A percentile compares a stretch with the other conserved stretches of the same genome.
Evolutionary conservation across 2,329 filamentous ascomycete genomes (phyloP).

Genomic region (Talaromyces rugulosus): DNA sequence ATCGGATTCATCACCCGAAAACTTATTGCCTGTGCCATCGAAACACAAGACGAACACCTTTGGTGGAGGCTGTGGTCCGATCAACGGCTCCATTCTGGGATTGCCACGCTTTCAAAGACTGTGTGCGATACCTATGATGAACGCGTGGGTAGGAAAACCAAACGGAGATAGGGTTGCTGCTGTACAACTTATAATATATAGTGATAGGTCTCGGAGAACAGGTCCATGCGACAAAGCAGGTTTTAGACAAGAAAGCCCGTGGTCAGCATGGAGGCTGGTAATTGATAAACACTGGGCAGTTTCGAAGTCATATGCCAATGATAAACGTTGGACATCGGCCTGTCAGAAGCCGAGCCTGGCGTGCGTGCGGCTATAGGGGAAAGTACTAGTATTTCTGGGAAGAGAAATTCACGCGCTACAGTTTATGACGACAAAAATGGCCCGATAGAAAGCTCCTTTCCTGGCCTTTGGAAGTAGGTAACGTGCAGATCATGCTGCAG

Average conservation of each 20-base stretch:
- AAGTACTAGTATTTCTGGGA: neutral
- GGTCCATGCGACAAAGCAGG: neutral
- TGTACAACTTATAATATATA: neutral
- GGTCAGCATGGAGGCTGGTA: neutral
- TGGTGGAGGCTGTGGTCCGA: constrained; percentile 19
- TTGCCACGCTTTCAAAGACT: constrained; percentile 8
- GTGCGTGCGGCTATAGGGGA: neutral
- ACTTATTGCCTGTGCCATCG: constrained; percentile 44
- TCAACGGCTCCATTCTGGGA: constrained; percentile 15
- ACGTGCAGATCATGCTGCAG: neutral
- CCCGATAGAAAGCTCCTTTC: neutral
- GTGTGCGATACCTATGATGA: neutral
- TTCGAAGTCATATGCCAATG: neutral
- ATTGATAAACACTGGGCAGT: neutral
- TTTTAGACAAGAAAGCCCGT: neutral
- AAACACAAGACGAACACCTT: constrained; percentile 42
- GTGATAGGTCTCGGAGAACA: neutral
- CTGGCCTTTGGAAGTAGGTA: neutral
- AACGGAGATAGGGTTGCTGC: neutral
- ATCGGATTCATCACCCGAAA: constrained; percentile 40
- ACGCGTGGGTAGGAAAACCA: neutral
- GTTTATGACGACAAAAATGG: neutral
- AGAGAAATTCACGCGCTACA: neutral
- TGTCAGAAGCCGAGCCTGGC: neutral
- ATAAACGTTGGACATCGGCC: neutral